Base-by-base conservation (phyloP, 1,139 yeast species). In the Yamadazyma blattariae region DNA sequence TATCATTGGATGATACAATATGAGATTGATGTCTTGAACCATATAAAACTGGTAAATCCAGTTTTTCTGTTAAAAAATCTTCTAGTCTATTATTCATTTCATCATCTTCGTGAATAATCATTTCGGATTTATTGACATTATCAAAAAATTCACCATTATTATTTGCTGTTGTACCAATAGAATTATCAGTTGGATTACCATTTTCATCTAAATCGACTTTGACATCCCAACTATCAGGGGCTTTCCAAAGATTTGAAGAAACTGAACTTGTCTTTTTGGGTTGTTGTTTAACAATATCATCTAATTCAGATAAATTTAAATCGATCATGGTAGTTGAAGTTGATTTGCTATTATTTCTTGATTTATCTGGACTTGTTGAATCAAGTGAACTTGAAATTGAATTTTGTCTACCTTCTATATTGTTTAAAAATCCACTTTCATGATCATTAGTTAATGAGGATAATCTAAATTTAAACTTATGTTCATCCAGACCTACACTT, bases 221-320 rank as follows among this genome's bases (percentile, higher is more conserved):
- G 7, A 82, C 87, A 45, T 82, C 90, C 92, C 92, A 83, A 51
- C 84, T 77, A 50, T 83, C 90, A 0, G 92, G 92, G 1, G 92
- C 85, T 25, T 67, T 68, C 92, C 92, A 78, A 12, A 24, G 20
- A 18, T 29, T 19, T 33, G 42, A 32, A 10, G 34, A 37, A 10
- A 30, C 25, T 7, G 39, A 30, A 7, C 44, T 38, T 13, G 35
- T 35, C 27, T 36, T 38, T 14, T 41, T 32, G 7, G 46, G 45
- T 2, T 41, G 34, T 7, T 26, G 19, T 24, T 36, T 32, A 15
- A 32, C 29, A 21, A 36, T 22, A 23, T 29, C 35, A 19, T 36
- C 39, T 8, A 32, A 23, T 25, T 36, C 39, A 12, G 15, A 29
- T 15, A 36, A 27, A 24, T 27, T 36, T 27, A 36, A 32, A 30